phyloP scores from a whole-genome alignment of 345 rosid species.

The Isatis tinctoria region DNA sequence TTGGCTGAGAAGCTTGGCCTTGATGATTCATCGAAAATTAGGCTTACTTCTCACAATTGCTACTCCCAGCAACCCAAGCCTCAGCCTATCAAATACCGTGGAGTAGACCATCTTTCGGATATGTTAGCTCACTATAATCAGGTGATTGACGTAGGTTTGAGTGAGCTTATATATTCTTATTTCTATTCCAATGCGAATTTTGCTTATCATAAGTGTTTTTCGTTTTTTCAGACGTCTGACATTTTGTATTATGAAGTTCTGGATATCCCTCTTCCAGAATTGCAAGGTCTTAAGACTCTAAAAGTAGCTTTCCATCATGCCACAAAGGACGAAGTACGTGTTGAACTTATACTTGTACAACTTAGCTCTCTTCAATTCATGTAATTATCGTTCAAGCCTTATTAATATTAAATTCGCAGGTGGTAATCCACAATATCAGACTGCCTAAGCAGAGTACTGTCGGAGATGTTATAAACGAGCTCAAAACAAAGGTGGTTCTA shows the following conservation, averaged over 20 bases:
- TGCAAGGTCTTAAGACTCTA: conserved; percentile 85
- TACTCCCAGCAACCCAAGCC: conserved; percentile 99
- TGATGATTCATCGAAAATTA: conserved; percentile 83
- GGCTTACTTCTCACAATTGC: conserved; percentile 98
- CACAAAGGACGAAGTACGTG: conserved; percentile 73
- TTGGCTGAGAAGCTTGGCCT: conserved; percentile 81
- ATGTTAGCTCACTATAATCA: conserved; percentile 95
- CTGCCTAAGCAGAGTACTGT: conserved; percentile 96
- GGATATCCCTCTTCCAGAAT: conserved; percentile 97
- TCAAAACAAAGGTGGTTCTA: conserved; percentile 68
- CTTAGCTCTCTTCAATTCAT: not conserved
- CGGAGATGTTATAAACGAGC: conserved; percentile 86
- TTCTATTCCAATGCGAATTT: not conserved
- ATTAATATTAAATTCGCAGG: conserved; percentile 38
- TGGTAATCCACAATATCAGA: conserved; percentile 75
- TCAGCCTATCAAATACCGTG: conserved; percentile 81
- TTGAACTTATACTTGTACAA: conserved; percentile 1
- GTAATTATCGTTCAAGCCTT: conserved; percentile 3
- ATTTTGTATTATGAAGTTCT: conserved; percentile 93
- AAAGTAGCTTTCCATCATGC: conserved; percentile 92
- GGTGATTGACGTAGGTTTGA: conserved; percentile 36
- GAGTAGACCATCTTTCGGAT: conserved; percentile 82
- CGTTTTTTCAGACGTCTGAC: conserved; percentile 70
- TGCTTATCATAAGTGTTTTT: conserved; percentile 16
- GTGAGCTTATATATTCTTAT: not conserved